Base-by-base conservation (phyloP, 1,284 basidiomycete genomes). In the Cystobasidium sp. region DNA sequence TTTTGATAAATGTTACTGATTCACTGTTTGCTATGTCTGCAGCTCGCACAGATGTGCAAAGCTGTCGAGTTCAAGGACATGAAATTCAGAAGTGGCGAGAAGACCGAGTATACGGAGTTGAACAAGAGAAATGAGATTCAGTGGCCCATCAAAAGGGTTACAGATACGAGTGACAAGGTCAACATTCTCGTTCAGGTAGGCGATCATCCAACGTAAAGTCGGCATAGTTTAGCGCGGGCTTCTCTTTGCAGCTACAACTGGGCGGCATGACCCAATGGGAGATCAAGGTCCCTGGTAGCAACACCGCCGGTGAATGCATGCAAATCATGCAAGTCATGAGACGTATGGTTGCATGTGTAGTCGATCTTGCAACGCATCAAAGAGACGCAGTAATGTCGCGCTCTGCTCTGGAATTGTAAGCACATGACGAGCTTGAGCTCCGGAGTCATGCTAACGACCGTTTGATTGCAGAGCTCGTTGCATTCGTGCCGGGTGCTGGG, bases 61-160 rank as follows among this genome's bases (percentile, higher is more conserved):
- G 81, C 82, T 3, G 72, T 77, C 8, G 83, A 83, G 69, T 81
- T 82, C 55, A 58, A 67, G 14, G 78, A 79, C n/a, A 75, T 81
- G 39, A 76, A 82, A 7, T 75, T 82, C 52, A 76, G 82, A 41
- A 75, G 76, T n/a, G 82, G 81, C n/a, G 83, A 83, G 64, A 82
- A 82, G 59, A 61, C 58, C 22, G 70, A 62, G 31, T 55, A 77
- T 69, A 41, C 10, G n/a, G 47, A 62, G 3, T 44, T 66, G 18
- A 68, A 66, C 31, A 72, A 73, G 59, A 37, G 68, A 1, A 68
- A 77, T 63, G 74, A 74, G 16, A 70, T 78, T 49, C 66, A 64
- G 51, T 76, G 72, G 61, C 78, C 79, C 0, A 24, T 74, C 18
- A 73, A 68, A 31, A 79, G 76, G n/a, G 67, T 80, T 8, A 64